These are phyloP conservation scores for Clathrospora elynae DNA, from an alignment of 2,329 filamentous ascomycete genomes.

Conservation along the genomic window DNA sequence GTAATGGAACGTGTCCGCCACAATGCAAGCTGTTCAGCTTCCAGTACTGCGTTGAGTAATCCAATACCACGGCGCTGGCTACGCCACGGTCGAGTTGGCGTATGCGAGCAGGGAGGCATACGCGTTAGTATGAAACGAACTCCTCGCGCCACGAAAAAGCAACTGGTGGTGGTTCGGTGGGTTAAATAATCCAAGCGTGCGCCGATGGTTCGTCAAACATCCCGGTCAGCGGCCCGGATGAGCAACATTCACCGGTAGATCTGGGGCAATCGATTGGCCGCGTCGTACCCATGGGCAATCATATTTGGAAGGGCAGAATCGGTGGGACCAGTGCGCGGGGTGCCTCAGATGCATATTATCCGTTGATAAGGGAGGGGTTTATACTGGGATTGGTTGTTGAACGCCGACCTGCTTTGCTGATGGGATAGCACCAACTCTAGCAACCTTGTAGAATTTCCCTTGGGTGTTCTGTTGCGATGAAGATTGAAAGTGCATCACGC, in stretches of 20 bases:
- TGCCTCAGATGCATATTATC: slow-evolving; percentile 7
- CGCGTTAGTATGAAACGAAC: too few species aligned
- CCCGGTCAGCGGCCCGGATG: slow-evolving; percentile 13
- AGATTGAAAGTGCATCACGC: slow-evolving; percentile 16
- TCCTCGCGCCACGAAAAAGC: too few species aligned
- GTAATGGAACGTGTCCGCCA: too few species aligned
- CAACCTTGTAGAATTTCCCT: slow-evolving; percentile 9
- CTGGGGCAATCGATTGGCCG: slow-evolving; percentile 3
- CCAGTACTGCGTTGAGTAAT: too few species aligned
- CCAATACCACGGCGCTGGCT: too few species aligned
- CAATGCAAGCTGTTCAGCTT: too few species aligned
- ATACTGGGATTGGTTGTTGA: slow-evolving; percentile 13
- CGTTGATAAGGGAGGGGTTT: slow-evolving; percentile 7
- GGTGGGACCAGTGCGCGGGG: neutral
- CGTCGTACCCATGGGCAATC: neutral
- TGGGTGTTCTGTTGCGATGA: neutral
- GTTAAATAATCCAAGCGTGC: slow-evolving; percentile 9
- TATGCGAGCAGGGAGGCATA: too few species aligned
- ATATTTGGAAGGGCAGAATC: slow-evolving; percentile 11
- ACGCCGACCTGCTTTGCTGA: neutral
- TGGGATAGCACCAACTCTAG: slow-evolving; percentile 1
- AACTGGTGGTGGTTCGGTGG: too few species aligned
- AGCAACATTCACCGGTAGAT: slow-evolving; percentile 15
- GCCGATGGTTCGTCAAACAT: slow-evolving; percentile 8
- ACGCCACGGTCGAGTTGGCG: too few species aligned